phyloP scores from a whole-genome alignment of 208 protist genomes.

The Leishmania tropica region DNA sequence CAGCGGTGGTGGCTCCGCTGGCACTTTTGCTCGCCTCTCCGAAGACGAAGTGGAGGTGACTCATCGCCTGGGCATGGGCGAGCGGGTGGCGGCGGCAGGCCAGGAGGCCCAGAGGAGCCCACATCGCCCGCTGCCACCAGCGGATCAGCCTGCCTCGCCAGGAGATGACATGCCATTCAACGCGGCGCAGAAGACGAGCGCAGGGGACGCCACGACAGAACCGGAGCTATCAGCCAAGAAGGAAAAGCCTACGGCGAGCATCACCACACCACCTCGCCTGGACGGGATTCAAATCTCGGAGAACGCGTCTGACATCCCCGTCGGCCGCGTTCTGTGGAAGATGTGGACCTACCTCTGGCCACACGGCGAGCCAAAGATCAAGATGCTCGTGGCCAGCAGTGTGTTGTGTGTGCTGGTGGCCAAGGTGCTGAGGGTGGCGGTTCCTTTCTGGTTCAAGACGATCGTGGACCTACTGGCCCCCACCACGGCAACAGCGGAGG shows the following conservation, averaged over 20 bases:
- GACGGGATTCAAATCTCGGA: slow-evolving; percentile 53
- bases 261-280: slow-evolving; percentile 16
- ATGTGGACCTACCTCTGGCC: slow-evolving; percentile 88
- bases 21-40: slow-evolving; percentile 22
- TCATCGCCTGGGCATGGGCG: slow-evolving; percentile 15
- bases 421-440: slow-evolving; percentile 85
- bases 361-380: slow-evolving; percentile 57
- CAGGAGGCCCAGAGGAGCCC: neutral
- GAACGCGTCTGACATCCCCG: slow-evolving; percentile 57
- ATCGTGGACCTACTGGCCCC: slow-evolving; percentile 86
- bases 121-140: neutral
- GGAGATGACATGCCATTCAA: neutral
- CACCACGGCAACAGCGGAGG: slow-evolving; percentile 34
- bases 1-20: neutral
- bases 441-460: slow-evolving; percentile 92
- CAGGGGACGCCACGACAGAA: neutral
- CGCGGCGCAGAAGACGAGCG: neutral
- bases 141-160: neutral
- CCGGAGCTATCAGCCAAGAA: neutral
- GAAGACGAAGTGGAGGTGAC: slow-evolving; percentile 14
- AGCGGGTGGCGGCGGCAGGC: slow-evolving; percentile 9
- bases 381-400: slow-evolving; percentile 72
- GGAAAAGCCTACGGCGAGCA: neutral
- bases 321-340: slow-evolving; percentile 74
- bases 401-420: slow-evolving; percentile 78